phyloP scores from a whole-genome alignment of 1,284 basidiomycete species.

The Rhodofomes roseus region DNA sequence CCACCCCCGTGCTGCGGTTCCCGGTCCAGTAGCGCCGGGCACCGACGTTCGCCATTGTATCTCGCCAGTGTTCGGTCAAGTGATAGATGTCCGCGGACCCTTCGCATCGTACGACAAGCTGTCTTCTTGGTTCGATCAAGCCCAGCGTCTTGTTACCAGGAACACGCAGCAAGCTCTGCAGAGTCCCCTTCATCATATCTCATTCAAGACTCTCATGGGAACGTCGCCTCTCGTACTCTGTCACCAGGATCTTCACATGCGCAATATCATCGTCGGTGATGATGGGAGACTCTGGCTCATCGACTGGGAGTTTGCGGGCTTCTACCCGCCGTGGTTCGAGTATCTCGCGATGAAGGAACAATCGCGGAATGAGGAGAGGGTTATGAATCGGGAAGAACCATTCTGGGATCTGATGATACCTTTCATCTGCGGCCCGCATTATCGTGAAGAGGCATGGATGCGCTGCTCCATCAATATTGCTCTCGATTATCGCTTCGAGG shows the following conservation, averaged over 20 bases:
- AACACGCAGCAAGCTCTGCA: background rate
- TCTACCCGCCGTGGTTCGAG: conserved; percentile 31
- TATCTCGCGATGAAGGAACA: conserved; percentile 6
- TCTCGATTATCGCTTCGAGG: background rate
- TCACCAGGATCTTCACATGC: conserved; percentile 24
- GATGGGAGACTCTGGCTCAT: conserved; percentile 28
- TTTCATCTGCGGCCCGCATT: background rate
- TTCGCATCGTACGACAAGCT: conserved; percentile 12
- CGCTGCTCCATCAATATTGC: background rate
- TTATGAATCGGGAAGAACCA: background rate
- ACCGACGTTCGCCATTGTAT: background rate
- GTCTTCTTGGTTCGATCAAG: conserved; percentile 8
- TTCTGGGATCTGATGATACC: background rate
- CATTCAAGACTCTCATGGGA: background rate
- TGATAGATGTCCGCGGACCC: conserved; percentile 1
- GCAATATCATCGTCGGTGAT: conserved; percentile 24
- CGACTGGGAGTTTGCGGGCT: conserved; percentile 27
- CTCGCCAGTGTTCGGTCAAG: background rate
- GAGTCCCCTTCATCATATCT: conserved; percentile 17
- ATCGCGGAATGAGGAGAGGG: background rate
- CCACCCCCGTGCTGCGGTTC: no score
- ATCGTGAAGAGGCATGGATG: background rate
- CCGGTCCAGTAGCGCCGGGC: background rate
- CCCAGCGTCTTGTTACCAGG: background rate
- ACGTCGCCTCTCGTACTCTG: conserved; percentile 26